Evolutionary conservation across 169 alveolate species (phyloP), one percentile per base, ranked within the genome.

Genomic region (Plasmodium fragile): DNA sequence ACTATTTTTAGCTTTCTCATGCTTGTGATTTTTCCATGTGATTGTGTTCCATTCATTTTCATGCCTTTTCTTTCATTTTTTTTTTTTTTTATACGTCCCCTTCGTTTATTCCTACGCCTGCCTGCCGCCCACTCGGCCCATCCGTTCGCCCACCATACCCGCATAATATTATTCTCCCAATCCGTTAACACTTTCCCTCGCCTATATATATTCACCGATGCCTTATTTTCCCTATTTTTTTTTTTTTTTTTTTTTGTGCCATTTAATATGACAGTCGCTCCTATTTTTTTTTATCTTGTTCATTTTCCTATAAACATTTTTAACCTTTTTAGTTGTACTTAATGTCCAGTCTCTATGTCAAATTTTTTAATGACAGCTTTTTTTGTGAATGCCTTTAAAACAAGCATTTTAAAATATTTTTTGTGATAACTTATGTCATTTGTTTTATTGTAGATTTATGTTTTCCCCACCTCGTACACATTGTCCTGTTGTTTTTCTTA

Each of bases 361-460:
- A 41, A 34, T 41, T 65, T 39, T 82, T 65, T 69, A 22, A 34
- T n/a, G 72, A 59, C 36, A n/a, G 59, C 32, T 59, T 52, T 82
- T 82, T 82, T 82, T 82, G 92, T 82, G 34, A 82, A 65, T 69
- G 70, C 73, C 41, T 82, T 82, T 65, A 41, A 69, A 65, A 69
- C 49, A 65, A 82, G 41, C 81, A 65, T 71, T 70, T 65, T 82
- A 70, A 70, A 82, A 39, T n/a, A 8, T 34, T 41, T 82, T 16
- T 69, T 82, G 92, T 82, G 70, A 69, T 65, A 10, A 70, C 34
- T 82, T 82, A 16, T 82, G 41, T 70, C 39, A 82, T 82, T 82
- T 82, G 92, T 82, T 82, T 69, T 79, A 79, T 25, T 16, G 65
- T 82, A 82, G 43, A 34, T 30, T 69, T 30, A n/a, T 25, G n/a